Percentiles rank a stretch among this genome's conserved stretches.
Evolutionary conservation across 306 rosid genomes (phyloP).

Genomic region (Canavalia ensiformis): DNA sequence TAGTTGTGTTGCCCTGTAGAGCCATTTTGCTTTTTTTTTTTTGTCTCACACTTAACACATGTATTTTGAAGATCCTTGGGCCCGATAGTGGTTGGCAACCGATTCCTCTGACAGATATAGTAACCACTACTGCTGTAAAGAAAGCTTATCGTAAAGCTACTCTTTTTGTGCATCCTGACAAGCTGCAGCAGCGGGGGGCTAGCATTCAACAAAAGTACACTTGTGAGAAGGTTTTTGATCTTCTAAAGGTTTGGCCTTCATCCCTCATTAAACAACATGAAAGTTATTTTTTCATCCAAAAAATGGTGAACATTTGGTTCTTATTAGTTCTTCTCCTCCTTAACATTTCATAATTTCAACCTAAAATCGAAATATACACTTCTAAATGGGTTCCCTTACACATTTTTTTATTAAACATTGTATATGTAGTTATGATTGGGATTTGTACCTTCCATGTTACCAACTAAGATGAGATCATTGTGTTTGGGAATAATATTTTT

Average conservation of each 20-base stretch:
- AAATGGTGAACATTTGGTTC: background rate
- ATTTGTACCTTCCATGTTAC: background rate
- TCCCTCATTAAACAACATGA: constrained; percentile 30
- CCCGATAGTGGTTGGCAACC: constrained; percentile 95
- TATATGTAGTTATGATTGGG: constrained; percentile 5
- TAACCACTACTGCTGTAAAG: constrained; percentile 69
- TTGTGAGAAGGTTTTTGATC: constrained; percentile 98
- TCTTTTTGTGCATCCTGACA: constrained; percentile 94
- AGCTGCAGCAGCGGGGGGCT: constrained; percentile 95
- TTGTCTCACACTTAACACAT: constrained; percentile 26
- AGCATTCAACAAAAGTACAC: constrained; percentile 87
- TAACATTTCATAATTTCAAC: background rate
- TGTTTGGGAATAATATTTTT: constrained; percentile 24
- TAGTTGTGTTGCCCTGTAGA: background rate
- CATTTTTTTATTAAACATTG: background rate
- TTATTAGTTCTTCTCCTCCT: background rate
- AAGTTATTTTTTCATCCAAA: constrained; percentile 1
- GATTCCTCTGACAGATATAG: constrained; percentile 77
- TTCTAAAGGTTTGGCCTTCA: constrained; percentile 75
- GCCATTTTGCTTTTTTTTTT: constrained; percentile 23
- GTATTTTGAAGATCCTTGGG: constrained; percentile 77
- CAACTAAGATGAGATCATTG: background rate
- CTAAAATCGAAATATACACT: background rate
- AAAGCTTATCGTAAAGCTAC: constrained; percentile 93
- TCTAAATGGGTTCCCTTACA: background rate